Evolutionary conservation across 2,329 filamentous ascomycete species (phyloP).

Genomic region (Monosporascus sp.): DNA sequence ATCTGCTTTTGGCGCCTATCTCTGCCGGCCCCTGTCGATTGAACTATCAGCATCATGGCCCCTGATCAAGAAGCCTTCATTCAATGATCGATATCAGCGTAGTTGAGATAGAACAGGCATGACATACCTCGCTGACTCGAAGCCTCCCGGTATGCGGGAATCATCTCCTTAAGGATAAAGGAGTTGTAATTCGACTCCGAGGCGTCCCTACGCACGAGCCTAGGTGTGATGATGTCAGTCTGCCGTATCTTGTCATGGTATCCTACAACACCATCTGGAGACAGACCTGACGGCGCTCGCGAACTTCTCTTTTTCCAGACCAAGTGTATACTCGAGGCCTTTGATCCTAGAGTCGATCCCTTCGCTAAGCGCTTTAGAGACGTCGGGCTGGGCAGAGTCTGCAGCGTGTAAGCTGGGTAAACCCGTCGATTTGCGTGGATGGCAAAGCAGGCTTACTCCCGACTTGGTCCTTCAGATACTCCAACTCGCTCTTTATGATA

Average conservation of each 20-base stretch:
- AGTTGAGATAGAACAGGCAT: too few species aligned
- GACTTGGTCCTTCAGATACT: constrained; percentile 2
- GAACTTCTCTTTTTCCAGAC: constrained; percentile 8
- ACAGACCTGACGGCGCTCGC: constrained; percentile 11
- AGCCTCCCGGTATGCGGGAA: not conserved
- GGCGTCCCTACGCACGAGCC: not conserved
- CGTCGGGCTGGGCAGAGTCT: not conserved
- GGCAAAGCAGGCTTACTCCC: not conserved
- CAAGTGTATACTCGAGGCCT: constrained; percentile 5
- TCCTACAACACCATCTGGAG: not conserved
- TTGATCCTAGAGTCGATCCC: not conserved
- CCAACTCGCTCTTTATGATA: constrained; percentile 1
- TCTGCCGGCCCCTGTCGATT: not conserved
- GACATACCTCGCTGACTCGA: not conserved
- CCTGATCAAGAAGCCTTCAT: too few species aligned
- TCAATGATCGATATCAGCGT: too few species aligned
- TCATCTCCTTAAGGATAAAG: not conserved
- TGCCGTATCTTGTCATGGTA: not conserved
- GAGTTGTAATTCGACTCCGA: constrained; percentile 2
- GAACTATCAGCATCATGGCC: too few species aligned
- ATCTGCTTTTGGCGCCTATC: not conserved
- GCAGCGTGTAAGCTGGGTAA: not conserved
- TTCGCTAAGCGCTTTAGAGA: not conserved
- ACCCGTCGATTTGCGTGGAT: not conserved
- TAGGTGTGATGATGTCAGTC: not conserved